Evolutionary conservation across 305 asterid genomes (phyloP).

Genomic region (Fraxinus platypoda): DNA sequence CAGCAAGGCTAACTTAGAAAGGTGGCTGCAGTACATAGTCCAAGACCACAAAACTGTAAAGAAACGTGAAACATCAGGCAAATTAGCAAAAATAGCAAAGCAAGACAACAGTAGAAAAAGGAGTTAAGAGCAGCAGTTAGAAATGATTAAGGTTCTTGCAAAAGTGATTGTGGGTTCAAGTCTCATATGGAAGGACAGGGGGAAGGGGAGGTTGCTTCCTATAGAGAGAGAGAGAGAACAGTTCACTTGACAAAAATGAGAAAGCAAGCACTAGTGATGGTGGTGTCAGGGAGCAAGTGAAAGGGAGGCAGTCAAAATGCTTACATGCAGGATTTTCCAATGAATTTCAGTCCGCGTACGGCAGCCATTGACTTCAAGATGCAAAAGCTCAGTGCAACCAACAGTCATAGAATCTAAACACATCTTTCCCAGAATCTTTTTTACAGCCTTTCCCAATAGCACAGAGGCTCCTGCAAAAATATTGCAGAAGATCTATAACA

Average conservation of each 20-base stretch:
- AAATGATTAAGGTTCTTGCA: not conserved
- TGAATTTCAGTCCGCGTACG: not conserved
- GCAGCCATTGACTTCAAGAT: not conserved
- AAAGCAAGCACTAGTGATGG: not conserved
- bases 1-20: constrained; percentile 7
- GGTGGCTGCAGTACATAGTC: constrained; percentile 45
- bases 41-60: constrained; percentile 17
- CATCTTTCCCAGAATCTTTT: not conserved
- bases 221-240: no score
- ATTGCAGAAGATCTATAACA: not conserved
- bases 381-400: not conserved
- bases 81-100: not conserved
- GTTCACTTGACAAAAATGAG: no score
- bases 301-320: not conserved
- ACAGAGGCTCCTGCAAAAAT: not conserved
- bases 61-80: not conserved
- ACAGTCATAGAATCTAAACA: not conserved
- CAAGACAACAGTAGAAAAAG: not conserved
- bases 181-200: not conserved
- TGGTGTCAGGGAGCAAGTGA: not conserved
- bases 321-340: not conserved
- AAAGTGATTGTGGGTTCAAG: not conserved
- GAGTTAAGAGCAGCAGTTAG: not conserved
- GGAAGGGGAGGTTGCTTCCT: not conserved
- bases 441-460: not conserved